Percentiles rank a stretch among this genome's conserved stretches.
Evolutionary conservation across 352 stramenopile species (phyloP).

Genomic region (Phytopythium boreale): DNA sequence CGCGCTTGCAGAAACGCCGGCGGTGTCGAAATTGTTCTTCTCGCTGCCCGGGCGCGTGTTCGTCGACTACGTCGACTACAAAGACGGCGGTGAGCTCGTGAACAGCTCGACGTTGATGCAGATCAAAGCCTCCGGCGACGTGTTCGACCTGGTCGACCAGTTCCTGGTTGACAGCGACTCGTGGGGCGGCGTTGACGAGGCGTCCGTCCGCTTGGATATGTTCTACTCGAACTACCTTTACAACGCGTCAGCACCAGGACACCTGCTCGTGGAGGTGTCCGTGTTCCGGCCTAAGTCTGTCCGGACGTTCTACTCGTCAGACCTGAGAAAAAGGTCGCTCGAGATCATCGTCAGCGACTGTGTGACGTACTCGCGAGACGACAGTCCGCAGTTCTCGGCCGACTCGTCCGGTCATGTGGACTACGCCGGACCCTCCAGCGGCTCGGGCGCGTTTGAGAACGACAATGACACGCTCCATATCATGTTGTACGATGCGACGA

Average conservation of each 20-base stretch:
- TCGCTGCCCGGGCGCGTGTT: not conserved
- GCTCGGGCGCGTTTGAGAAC: no score
- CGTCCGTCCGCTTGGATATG: no score
- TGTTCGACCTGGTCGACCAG: not conserved
- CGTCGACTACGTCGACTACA: not conserved
- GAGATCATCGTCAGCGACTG: not conserved
- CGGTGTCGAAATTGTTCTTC: not conserved
- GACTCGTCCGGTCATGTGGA: no score
- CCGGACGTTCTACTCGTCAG: not conserved
- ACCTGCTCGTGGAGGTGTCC: not conserved
- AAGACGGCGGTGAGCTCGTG: not conserved
- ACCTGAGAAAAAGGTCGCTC: no score
- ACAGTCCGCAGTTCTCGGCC: not conserved
- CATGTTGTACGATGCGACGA: not conserved
- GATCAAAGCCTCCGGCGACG: not conserved
- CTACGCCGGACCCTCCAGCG: no score
- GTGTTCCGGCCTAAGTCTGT: not conserved
- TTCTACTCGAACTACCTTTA: no score
- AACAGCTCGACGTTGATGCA: not conserved
- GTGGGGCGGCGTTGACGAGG: no score
- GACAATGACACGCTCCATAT: not conserved
- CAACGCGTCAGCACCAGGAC: no score
- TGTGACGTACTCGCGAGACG: not conserved
- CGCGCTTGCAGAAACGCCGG: not conserved
- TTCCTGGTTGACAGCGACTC: no score